Conservation (phyloP, 192 early-diverging fungal species). For the Linnemannia elongata region DNA sequence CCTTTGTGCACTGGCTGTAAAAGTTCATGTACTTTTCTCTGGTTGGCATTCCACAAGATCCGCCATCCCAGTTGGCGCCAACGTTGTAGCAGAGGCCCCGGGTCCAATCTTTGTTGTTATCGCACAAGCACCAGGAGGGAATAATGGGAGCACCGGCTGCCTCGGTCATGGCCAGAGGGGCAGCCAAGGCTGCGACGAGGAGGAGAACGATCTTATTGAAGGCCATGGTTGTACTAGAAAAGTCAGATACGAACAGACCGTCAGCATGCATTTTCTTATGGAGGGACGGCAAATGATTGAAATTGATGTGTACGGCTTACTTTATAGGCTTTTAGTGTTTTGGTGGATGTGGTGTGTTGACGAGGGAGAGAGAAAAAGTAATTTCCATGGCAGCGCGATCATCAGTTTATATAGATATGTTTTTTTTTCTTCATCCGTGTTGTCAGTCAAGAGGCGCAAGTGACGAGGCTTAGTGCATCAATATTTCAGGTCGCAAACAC, state of each 20-base stretch:
- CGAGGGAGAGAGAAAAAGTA: neutral
- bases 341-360: neutral
- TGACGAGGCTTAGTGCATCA: neutral
- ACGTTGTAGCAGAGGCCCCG: neutral
- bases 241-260: neutral
- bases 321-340: neutral
- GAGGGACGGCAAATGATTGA: neutral
- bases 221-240: conserved; percentile 6
- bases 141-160: neutral
- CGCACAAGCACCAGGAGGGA: neutral
- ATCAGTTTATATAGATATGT: neutral
- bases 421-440: neutral
- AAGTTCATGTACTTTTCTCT: neutral
- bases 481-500: neutral
- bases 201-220: conserved; percentile 17
- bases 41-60: neutral
- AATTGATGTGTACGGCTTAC: neutral
- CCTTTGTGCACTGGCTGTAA: neutral
- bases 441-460: neutral
- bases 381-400: too few relatives aligned
- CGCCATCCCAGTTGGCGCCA: neutral
- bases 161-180: conserved; percentile 4
- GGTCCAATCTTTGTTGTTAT: neutral
- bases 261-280: neutral
- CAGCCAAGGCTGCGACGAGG: neutral